Evolutionary conservation across 306 rosid genomes (phyloP).

Genomic region (Acacia melanoxylon): DNA sequence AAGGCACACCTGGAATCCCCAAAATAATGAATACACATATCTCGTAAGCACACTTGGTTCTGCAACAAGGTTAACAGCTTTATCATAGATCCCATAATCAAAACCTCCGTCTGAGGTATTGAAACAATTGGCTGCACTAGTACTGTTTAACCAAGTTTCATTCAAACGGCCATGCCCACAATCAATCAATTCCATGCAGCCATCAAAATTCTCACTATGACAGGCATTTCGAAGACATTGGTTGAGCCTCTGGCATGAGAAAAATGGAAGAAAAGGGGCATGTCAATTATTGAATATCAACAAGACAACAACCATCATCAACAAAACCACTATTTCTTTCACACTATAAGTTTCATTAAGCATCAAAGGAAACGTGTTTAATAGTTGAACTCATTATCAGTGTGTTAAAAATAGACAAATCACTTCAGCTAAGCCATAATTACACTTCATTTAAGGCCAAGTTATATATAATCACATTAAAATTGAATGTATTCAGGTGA

Average conservation of each 20-base stretch:
- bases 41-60: too few relatives aligned
- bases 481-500: constrained; percentile 18
- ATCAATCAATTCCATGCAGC: constrained; percentile 55
- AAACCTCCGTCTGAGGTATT: constrained; percentile 10
- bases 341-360: not conserved
- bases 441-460: not conserved
- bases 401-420: not conserved
- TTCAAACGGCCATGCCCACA: constrained; percentile 51
- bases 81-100: too few relatives aligned
- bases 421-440: not conserved
- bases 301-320: not conserved
- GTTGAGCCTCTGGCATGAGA: constrained; percentile 66
- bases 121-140: constrained; percentile 45
- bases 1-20: too few relatives aligned
- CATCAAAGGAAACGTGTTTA: not conserved
- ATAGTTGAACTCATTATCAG: constrained; percentile 1
- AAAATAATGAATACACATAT: too few relatives aligned
- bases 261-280: constrained; percentile 15
- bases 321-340: not conserved
- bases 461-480: not conserved
- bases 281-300: constrained; percentile 23
- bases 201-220: not conserved
- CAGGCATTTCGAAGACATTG: constrained; percentile 77
- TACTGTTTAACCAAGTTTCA: constrained; percentile 19
- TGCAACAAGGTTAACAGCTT: too few relatives aligned